Percentiles rank a stretch among this genome's conserved stretches.
Conservation (phyloP, 1,139 yeast species). For the Hansenula lynferdii region DNA sequence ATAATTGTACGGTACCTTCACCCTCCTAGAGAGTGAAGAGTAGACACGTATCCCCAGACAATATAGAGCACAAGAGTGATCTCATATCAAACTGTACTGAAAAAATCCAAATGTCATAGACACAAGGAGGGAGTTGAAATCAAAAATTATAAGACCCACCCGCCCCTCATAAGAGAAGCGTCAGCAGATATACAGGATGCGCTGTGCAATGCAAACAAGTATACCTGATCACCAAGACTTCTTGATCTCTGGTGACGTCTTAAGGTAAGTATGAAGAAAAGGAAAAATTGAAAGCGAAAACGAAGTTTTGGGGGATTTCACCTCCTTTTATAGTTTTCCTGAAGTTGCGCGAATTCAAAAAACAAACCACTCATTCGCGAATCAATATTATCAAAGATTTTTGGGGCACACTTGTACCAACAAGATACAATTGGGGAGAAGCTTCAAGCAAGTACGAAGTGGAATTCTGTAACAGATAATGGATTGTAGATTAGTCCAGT, state of each 20-base stretch:
- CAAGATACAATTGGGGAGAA: no score
- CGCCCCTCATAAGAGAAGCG: slow-evolving; percentile 44
- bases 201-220: slow-evolving; percentile 70
- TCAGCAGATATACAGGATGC: slow-evolving; percentile 44
- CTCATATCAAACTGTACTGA: slow-evolving; percentile 1
- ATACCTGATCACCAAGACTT: slow-evolving; percentile 75
- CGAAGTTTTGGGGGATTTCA: slow-evolving; percentile 9
- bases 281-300: slow-evolving; percentile 26
- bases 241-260: slow-evolving; percentile 95
- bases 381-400: no score
- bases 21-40: no score
- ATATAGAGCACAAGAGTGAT: no score
- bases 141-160: slow-evolving; percentile 90
- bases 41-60: no score
- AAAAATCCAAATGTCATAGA: not conserved
- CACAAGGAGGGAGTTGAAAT: slow-evolving; percentile 34
- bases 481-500: no score
- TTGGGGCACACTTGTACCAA: no score
- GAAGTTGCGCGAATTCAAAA: not conserved
- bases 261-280: slow-evolving; percentile 97
- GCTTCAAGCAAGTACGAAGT: no score
- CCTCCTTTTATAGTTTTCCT: slow-evolving; percentile 12
- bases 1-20: no score
- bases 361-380: not conserved
- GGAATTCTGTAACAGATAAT: no score